These are phyloP conservation scores for Immersiporthe knoxdaviesiana DNA, from an alignment of 2,329 filamentous ascomycete species.

Conservation along the genomic window DNA sequence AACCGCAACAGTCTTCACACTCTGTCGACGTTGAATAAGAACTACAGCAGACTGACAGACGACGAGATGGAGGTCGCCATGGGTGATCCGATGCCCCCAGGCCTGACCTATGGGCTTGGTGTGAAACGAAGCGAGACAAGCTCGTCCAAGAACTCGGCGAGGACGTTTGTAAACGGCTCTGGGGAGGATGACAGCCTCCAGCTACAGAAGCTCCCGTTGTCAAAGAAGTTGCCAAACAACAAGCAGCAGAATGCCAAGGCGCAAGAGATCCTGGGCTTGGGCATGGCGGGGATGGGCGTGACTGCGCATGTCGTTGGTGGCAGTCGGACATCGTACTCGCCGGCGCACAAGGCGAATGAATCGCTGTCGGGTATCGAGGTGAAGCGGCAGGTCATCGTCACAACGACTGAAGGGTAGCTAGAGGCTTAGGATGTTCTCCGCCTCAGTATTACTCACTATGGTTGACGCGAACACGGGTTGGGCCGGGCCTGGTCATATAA, in stretches of 20 bases:
- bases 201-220: not conserved
- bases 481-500: not conserved
- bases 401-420: slow-evolving; percentile 1
- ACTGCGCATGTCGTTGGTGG: slow-evolving; percentile 22
- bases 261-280: slow-evolving; percentile 14
- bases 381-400: slow-evolving; percentile 21
- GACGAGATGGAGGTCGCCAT: slow-evolving; percentile 21
- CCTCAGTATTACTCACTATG: too few species aligned
- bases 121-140: slow-evolving; percentile 1
- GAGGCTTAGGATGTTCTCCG: not conserved
- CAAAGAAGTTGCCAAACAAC: too few species aligned
- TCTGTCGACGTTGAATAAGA: slow-evolving; percentile 12
- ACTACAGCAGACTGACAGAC: slow-evolving; percentile 18
- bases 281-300: slow-evolving; percentile 10
- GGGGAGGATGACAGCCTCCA: not conserved
- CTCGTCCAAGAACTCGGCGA: not conserved
- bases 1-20: too few species aligned
- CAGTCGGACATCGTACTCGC: not conserved
- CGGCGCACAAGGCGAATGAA: not conserved
- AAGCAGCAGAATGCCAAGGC: not conserved
- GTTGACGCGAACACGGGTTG: not conserved
- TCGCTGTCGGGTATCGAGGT: slow-evolving; percentile 22
- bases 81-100: not conserved
- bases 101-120: slow-evolving; percentile 1
- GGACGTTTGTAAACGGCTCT: not conserved